Evolutionary conservation across 306 rosid species (phyloP), one percentile per base, ranked within the genome.

Genomic region (Arachis hypogaea): DNA sequence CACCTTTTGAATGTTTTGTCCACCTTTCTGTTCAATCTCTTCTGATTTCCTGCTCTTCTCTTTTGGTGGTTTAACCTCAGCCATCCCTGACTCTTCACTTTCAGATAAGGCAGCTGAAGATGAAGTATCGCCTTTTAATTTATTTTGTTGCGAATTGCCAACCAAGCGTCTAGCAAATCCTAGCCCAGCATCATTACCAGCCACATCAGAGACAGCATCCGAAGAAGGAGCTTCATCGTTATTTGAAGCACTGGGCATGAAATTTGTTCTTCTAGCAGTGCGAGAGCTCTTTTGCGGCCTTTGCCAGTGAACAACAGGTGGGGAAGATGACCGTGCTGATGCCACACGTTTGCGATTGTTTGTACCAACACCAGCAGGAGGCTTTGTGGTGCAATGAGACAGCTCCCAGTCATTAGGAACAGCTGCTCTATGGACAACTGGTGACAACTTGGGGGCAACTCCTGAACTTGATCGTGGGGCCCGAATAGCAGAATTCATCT

Each of bases 261-360:
- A 80, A 83, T 87, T 92, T 78, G 98, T 84, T 79, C 99, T 83
- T 73, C 99, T 86, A 75, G 99, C 98, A 73, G 90, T 83, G 44
- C 98, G 97, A n/a, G 99, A 92, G 83, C 82, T 95, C 81, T 95
- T 95, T 74, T 90, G 99, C 14, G 96, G 92, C 85, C 99, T 88
- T 84, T 95, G 98, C 74, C 97, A 92, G 40, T 78, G 93, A 58
- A 88, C 86, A 73, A 88, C 96, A 47, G 99, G 98, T 33, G 96
- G 97, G 56, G 99, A 95, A 59, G 99, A 87, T 73, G 98, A 84
- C 59, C 86, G 85, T 67, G 88, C 84, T 11, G 99, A 83, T 58
- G 90, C 80, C 82, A 59, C 84, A 60, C 98, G 96, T 80, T 95
- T 95, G 69, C 97, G 98, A 83, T 87, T 90, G 86, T 78, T 92